Percentiles rank a stretch among this genome's conserved stretches.
phyloP scores from a whole-genome alignment of 1,284 basidiomycete species.

The Microbotryum scabiosae region DNA sequence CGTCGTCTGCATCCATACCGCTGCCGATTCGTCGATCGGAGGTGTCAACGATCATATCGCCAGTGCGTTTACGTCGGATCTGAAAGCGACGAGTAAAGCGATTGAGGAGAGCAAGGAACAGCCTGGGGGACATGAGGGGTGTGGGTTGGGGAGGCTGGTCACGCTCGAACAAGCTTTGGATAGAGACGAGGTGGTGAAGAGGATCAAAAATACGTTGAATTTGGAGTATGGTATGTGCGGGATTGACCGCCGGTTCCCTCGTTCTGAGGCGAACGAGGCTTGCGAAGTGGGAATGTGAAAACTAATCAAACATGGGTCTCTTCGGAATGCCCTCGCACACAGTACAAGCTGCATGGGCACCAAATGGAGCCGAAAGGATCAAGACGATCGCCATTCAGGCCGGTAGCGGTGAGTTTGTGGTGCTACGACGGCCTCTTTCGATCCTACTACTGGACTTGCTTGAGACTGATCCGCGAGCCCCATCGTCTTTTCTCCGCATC shows the following conservation, averaged over 20 bases:
- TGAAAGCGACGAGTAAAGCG: background rate
- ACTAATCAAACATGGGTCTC: constrained; percentile 2
- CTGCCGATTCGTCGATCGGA: constrained; percentile 20
- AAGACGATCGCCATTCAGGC: constrained; percentile 26
- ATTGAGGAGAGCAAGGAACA: constrained; percentile 4
- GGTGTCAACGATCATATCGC: constrained; percentile 28
- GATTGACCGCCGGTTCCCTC: background rate
- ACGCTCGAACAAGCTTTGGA: constrained; percentile 6
- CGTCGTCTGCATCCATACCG: constrained; percentile 28
- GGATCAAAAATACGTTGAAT: constrained; percentile 18
- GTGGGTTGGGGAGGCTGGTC: constrained; percentile 22
- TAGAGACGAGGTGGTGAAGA: constrained; percentile 9
- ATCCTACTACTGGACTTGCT: background rate
- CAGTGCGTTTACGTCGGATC: background rate
- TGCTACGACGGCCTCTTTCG: background rate
- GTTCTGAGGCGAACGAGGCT: background rate
- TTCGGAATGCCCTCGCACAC: background rate
- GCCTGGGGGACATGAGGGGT: constrained; percentile 23
- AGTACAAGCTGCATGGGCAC: constrained; percentile 28
- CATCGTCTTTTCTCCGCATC: too few species aligned
- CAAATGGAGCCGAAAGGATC: constrained; percentile 6
- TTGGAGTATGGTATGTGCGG: constrained; percentile 17
- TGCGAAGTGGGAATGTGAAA: background rate
- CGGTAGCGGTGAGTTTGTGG: constrained; percentile 14
- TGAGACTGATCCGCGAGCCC: too few species aligned